Conservation (phyloP, 2,329 filamentous ascomycete genomes). For the Xylaria sp. region DNA sequence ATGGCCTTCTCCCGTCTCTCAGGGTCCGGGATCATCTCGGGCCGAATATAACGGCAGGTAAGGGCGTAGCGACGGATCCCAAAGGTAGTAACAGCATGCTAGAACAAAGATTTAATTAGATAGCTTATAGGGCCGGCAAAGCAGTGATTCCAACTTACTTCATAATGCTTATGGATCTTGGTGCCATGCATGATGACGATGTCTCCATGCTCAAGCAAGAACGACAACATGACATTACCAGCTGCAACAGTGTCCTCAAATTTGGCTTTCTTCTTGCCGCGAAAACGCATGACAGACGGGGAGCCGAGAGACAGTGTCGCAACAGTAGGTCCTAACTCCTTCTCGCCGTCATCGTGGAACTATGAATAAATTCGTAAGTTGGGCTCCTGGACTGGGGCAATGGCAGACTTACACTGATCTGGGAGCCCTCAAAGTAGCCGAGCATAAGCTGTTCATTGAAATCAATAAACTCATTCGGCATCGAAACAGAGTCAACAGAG, state of each 20-base stretch:
- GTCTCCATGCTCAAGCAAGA: conserved; percentile 69
- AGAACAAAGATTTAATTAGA: conserved; percentile 13
- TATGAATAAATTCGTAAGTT: conserved; percentile 44
- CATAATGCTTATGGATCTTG: conserved; percentile 68
- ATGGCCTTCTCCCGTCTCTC: conserved; percentile 31
- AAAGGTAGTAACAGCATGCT: conserved; percentile 35
- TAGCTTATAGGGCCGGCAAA: neutral
- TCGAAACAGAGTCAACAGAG: conserved; percentile 29
- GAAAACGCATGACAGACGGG: conserved; percentile 67
- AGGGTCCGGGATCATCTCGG: conserved; percentile 34
- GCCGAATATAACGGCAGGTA: conserved; percentile 38
- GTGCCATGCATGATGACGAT: conserved; percentile 72
- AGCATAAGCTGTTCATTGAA: conserved; percentile 74
- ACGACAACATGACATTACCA: conserved; percentile 48
- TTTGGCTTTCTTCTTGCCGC: conserved; percentile 59
- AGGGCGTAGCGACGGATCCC: conserved; percentile 37
- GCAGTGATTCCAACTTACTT: conserved; percentile 52
- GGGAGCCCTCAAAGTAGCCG: conserved; percentile 70
- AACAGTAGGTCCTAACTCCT: conserved; percentile 69
- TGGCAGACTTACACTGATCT: conserved; percentile 61
- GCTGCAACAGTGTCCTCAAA: conserved; percentile 20
- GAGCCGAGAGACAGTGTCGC: conserved; percentile 70
- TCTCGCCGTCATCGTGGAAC: conserved; percentile 75
- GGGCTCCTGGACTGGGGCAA: neutral
- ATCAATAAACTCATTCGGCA: conserved; percentile 50